Percentiles rank a stretch among this genome's conserved stretches.
Conservation (phyloP, 2,329 filamentous ascomycete species). For the Chaetomium olivaceum region DNA sequence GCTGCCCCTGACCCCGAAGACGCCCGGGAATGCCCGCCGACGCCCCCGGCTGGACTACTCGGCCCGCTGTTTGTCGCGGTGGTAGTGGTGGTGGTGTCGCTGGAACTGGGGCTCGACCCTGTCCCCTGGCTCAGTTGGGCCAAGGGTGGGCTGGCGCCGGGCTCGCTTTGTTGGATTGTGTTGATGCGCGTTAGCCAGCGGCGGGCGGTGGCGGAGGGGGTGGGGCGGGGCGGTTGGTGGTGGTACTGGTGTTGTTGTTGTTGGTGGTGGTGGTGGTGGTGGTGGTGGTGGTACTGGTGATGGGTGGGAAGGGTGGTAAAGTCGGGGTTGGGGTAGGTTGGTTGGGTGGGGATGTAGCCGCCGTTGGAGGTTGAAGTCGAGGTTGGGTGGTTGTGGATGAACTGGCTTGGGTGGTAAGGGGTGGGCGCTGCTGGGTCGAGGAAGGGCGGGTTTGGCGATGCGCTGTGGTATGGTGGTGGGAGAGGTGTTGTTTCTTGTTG, state of each 20-base stretch:
- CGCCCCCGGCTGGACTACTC: too few relatives aligned
- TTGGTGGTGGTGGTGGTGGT: not conserved
- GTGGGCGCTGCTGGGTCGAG: not conserved
- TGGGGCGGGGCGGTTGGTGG: not conserved
- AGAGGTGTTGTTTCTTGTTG: not conserved
- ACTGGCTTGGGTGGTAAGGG: not conserved
- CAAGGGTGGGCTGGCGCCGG: not conserved
- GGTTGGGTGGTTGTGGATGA: not conserved
- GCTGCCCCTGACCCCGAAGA: too few relatives aligned
- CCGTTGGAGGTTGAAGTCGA: too few relatives aligned
- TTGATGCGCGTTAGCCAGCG: conserved; percentile 1
- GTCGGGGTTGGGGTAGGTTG: too few relatives aligned
- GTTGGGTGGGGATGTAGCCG: not conserved
- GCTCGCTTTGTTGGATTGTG: not conserved
- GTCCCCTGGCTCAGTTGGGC: too few relatives aligned
- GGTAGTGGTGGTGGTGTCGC: too few relatives aligned
- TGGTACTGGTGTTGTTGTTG: not conserved
- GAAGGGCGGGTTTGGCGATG: not conserved
- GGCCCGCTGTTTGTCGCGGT: too few relatives aligned
- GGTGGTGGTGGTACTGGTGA: too few relatives aligned
- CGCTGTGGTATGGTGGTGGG: not conserved
- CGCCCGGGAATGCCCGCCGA: not conserved
- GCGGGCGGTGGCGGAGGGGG: not conserved
- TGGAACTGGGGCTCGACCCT: not conserved
- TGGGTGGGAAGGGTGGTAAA: too few relatives aligned